Conservation (phyloP, 805 yeast genomes). For the Barnettozyma sp. region DNA sequence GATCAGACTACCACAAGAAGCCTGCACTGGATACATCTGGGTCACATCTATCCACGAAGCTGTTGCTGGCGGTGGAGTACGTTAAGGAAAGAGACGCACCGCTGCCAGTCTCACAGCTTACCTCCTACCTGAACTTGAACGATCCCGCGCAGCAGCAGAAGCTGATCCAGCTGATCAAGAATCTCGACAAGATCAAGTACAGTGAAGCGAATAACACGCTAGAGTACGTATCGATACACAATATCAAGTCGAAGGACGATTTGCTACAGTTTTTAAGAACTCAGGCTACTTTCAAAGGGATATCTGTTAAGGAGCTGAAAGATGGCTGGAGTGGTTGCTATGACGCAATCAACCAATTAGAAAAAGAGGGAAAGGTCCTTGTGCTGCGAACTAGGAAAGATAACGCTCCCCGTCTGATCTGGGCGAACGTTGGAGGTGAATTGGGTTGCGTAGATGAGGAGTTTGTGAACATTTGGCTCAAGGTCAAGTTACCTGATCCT, state of each 20-base stretch:
- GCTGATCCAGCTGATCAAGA: conserved; percentile 63
- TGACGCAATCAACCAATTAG: conserved; percentile 71
- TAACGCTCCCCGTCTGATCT: conserved; percentile 82
- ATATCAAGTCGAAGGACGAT: conserved; percentile 76
- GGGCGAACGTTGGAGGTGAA: conserved; percentile 82
- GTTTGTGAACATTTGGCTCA: conserved; percentile 76
- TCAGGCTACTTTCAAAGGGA: conserved; percentile 84
- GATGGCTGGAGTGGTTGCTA: conserved; percentile 96
- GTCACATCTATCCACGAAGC: conserved; percentile 75
- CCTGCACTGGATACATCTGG: conserved; percentile 27
- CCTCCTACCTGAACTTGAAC: conserved; percentile 50
- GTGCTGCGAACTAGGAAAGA: conserved; percentile 91
- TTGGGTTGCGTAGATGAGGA: conserved; percentile 69
- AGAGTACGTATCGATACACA: conserved; percentile 84
- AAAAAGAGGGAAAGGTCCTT: conserved; percentile 65
- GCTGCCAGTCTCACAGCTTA: conserved; percentile 56
- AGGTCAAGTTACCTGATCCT: conserved; percentile 71
- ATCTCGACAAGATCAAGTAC: conserved; percentile 70
- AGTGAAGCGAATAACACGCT: conserved; percentile 56
- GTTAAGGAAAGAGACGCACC: conserved; percentile 68
- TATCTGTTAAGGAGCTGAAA: conserved; percentile 59
- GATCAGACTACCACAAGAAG: conserved; percentile 14
- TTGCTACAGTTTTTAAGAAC: conserved; percentile 63
- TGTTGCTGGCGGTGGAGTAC: conserved; percentile 87
- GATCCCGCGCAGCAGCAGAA: conserved; percentile 47